Evolutionary conservation across 768 basidiomycete genomes (phyloP).

Genomic region (Phaffia australis): DNA sequence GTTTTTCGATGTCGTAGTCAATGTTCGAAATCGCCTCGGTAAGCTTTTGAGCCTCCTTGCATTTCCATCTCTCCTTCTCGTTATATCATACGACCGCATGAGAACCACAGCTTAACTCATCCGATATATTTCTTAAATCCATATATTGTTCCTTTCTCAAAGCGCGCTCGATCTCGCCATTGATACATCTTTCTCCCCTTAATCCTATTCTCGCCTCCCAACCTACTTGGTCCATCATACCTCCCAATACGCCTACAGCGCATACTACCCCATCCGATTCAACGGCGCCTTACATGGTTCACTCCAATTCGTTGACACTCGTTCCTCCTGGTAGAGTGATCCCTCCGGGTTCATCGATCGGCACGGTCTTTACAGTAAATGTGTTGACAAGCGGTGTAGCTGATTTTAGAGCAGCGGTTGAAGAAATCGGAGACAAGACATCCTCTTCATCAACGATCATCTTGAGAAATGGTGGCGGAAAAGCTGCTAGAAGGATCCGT

Average conservation of each 20-base stretch:
- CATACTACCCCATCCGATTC: not conserved
- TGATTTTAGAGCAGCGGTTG: constrained; percentile 32
- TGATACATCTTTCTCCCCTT: constrained; percentile 21
- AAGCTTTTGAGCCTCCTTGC: constrained; percentile 24
- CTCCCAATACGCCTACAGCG: not conserved
- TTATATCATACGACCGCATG: constrained; percentile 24
- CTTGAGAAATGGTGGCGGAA: not conserved
- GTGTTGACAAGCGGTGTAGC: constrained; percentile 30
- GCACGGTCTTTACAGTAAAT: constrained; percentile 17
- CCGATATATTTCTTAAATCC: not conserved
- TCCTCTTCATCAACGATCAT: not conserved
- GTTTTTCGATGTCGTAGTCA: constrained; percentile 30
- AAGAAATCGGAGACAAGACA: constrained; percentile 24
- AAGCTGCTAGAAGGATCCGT: not conserved
- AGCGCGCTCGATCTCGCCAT: constrained; percentile 9
- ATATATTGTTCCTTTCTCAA: not conserved
- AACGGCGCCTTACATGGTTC: constrained; percentile 2
- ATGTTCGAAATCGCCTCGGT: constrained; percentile 31
- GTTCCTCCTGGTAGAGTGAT: constrained; percentile 22
- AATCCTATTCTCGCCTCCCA: constrained; percentile 21
- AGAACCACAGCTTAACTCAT: constrained; percentile 20
- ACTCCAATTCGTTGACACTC: constrained; percentile 27
- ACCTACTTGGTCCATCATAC: not conserved
- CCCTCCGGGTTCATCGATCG: constrained; percentile 12
- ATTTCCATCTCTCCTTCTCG: constrained; percentile 28